A percentile compares a stretch with the other conserved stretches of the same genome.
Evolutionary conservation across 75 land plant species (phyloP).

Genomic region (Isoetes taiwanensis): DNA sequence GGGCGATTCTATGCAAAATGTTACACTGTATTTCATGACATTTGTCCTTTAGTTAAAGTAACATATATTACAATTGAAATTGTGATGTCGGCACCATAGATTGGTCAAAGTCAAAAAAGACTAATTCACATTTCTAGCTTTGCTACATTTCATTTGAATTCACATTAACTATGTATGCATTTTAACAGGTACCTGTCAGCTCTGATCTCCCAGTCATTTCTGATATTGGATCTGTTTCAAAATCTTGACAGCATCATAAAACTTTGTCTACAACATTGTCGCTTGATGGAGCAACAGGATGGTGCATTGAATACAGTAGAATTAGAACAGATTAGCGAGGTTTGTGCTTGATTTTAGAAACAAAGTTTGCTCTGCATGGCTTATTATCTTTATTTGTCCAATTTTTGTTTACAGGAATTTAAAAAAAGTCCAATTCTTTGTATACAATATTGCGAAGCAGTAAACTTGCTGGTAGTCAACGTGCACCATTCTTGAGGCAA

Average conservation of each 20-base stretch:
- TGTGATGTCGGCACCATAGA: too few relatives aligned
- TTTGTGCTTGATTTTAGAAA: slow-evolving; percentile 10
- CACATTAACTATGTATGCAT: background rate
- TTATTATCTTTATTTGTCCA: too few relatives aligned
- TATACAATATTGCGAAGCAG: slow-evolving; percentile 93
- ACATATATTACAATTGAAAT: too few relatives aligned
- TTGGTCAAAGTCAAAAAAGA: too few relatives aligned
- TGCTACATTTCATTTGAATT: too few relatives aligned
- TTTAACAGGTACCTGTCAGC: slow-evolving; percentile 81
- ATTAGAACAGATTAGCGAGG: slow-evolving; percentile 85
- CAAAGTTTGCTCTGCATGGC: too few relatives aligned
- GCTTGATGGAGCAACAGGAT: slow-evolving; percentile 69
- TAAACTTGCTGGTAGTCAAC: slow-evolving; percentile 91
- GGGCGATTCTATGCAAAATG: too few relatives aligned
- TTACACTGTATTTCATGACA: too few relatives aligned
- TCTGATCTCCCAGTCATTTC: slow-evolving; percentile 88
- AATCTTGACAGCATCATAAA: slow-evolving; percentile 91
- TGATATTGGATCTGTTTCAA: slow-evolving; percentile 91
- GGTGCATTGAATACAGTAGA: slow-evolving; percentile 44
- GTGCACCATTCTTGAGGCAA: slow-evolving; percentile 81
- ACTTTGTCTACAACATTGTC: slow-evolving; percentile 86
- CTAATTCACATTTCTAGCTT: too few relatives aligned
- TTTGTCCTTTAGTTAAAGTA: too few relatives aligned
- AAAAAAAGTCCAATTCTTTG: slow-evolving; percentile 96
- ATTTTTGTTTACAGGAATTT: slow-evolving; percentile 97